Percentiles rank a stretch among this genome's conserved stretches.
Evolutionary conservation across 805 yeast genomes (phyloP).

Genomic region (Yamadazyma endophytica): DNA sequence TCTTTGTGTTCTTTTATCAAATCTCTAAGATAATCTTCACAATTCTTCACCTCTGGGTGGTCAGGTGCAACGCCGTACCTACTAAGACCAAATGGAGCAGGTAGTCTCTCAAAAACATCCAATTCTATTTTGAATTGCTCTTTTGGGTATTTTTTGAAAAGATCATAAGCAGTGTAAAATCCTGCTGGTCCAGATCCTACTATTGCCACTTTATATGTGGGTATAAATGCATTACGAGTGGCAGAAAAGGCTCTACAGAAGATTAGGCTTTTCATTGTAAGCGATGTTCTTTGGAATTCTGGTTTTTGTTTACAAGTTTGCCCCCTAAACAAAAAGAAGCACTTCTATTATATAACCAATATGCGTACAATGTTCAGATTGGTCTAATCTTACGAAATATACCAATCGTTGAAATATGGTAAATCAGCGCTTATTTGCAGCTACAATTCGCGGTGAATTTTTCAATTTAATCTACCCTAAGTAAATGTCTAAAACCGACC

Average conservation of each 20-base stretch:
- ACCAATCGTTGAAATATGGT: no score
- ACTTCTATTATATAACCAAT: no score
- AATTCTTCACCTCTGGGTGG: slow-evolving; percentile 92
- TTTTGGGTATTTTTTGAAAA: slow-evolving; percentile 46
- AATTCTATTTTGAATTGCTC: slow-evolving; percentile 35
- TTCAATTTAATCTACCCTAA: no score
- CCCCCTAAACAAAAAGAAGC: no score
- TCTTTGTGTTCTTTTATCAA: slow-evolving; percentile 23
- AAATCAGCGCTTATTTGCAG: no score
- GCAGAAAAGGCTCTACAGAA: background rate
- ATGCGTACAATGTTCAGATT: no score
- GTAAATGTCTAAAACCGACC: slow-evolving; percentile 50
- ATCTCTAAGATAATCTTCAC: slow-evolving; percentile 69
- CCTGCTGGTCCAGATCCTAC: slow-evolving; percentile 98
- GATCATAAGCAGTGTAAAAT: slow-evolving; percentile 78
- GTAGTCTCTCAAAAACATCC: slow-evolving; percentile 78
- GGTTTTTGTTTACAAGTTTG: no score
- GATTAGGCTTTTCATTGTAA: no score
- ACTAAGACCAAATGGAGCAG: slow-evolving; percentile 88
- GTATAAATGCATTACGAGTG: slow-evolving; percentile 1
- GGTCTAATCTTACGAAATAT: no score
- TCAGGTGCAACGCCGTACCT: slow-evolving; percentile 99
- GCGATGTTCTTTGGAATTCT: no score
- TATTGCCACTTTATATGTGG: slow-evolving; percentile 53
- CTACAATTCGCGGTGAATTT: no score